phyloP scores from a whole-genome alignment of 495 filamentous ascomycete genomes.

The Penicillium ochrochloron region DNA sequence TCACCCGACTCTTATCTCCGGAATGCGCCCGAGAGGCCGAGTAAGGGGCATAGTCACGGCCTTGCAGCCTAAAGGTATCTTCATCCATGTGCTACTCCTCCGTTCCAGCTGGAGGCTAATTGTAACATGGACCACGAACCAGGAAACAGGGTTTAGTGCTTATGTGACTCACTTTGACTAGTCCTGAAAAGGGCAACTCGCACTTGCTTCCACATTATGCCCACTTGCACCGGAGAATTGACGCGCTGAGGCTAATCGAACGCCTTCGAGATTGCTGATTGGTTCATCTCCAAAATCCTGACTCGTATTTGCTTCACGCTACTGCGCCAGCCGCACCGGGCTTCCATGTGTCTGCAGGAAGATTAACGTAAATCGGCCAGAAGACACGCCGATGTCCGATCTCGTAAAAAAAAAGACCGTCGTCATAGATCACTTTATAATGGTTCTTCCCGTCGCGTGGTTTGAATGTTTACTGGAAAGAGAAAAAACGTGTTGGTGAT shows the following conservation, averaged over 20 bases:
- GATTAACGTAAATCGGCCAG: constrained; percentile 1
- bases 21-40: not conserved
- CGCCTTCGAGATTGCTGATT: not conserved
- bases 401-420: not conserved
- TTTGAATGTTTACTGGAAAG: not conserved
- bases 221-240: not conserved
- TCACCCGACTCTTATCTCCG: constrained; percentile 1
- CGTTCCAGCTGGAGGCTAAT: not conserved
- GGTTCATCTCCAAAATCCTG: not conserved
- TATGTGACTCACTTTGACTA: constrained; percentile 7
- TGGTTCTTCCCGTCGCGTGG: not conserved
- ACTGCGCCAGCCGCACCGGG: constrained; percentile 4
- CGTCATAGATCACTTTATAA: not conserved
- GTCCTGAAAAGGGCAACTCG: not conserved
- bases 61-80: not conserved
- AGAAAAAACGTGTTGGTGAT: not conserved
- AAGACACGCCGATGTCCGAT: constrained; percentile 9
- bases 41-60: not conserved
- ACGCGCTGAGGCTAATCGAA: constrained; percentile 6
- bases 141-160: not conserved
- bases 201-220: not conserved
- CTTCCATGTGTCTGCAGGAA: constrained; percentile 1
- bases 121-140: not conserved
- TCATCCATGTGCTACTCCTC: not conserved
- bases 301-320: constrained; percentile 11